Evolutionary conservation across 371 early-diverging fungal genomes (phyloP), one percentile per base, ranked within the genome.

Genomic region (Syncephalastrum monosporum): DNA sequence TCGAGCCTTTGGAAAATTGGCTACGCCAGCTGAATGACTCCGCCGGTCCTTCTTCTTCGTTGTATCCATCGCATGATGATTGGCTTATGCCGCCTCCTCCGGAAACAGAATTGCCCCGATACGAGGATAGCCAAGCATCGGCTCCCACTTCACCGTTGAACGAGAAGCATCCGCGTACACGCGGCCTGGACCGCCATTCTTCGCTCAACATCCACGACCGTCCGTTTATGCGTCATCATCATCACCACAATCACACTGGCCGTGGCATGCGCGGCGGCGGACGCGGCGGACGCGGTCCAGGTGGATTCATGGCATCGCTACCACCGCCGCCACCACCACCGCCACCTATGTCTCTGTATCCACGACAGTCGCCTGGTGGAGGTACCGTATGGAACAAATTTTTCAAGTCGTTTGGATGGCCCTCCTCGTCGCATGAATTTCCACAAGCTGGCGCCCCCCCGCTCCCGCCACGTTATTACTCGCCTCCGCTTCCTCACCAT

Each of bases 1-100:
- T 56, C 10, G 50, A 15, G 13, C 57, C 57, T n/a, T 19, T 60
- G 2, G 60, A 60, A 21, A 23, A 45, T 17, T 60, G 60, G 60
- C 47, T 60, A 21, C 48, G 48, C 19, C 24, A 48, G 8, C 48
- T 24, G 19, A 19, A 48, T 33, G 38, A 33, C 38, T 5, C 38
- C 12, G 38, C 38, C 12, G 10, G 38, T 10, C 38, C 38, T 2
- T 33, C 38, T 2, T 33, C 38, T 33, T 33, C 38, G 38, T 33
- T 33, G 38, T 33, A 48, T 19, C 48, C 15, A 21, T 5, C 24
- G 48, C n/a, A 48, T 48, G 24, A 48, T 48, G 38, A 33, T 10
- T 33, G 38, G 38, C 38, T 33, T 33, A 33, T 17, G 4, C 27
- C 48, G 21, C 23, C 47, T 46, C 16, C 45, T 45, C 14, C 27